Percentiles rank a stretch among this genome's conserved stretches.
These are phyloP conservation scores for Drechmeria coniospora DNA, from an alignment of 2,329 filamentous ascomycete genomes.

Conservation along the genomic window DNA sequence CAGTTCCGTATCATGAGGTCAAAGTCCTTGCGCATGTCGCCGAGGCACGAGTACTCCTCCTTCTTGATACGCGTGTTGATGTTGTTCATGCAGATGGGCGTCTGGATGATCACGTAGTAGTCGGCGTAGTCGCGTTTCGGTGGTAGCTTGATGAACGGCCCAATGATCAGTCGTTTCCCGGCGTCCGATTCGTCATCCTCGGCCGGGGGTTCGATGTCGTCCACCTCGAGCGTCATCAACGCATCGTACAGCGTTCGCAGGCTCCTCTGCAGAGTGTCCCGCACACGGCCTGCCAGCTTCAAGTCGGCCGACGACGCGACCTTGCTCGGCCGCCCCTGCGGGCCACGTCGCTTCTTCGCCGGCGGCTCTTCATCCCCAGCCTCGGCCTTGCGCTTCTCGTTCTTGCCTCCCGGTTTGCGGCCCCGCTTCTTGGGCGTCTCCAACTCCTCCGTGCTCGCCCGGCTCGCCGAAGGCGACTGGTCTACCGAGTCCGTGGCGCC, in stretches of 20 bases:
- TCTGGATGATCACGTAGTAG: slow-evolving; percentile 86
- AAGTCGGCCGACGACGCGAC: slow-evolving; percentile 17
- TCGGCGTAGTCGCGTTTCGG: slow-evolving; percentile 82
- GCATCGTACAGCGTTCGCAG: slow-evolving; percentile 63
- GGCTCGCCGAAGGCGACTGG: slow-evolving; percentile 65
- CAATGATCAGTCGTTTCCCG: slow-evolving; percentile 67
- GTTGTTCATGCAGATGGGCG: slow-evolving; percentile 90
- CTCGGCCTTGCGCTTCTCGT: slow-evolving; percentile 79
- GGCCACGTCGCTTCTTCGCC: slow-evolving; percentile 62
- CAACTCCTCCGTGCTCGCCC: slow-evolving; percentile 68
- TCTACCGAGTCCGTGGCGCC: slow-evolving; percentile 24
- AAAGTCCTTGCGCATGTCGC: slow-evolving; percentile 71
- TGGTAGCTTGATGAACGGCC: slow-evolving; percentile 83
- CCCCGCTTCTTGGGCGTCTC: slow-evolving; percentile 70
- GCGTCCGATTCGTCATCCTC: slow-evolving; percentile 43
- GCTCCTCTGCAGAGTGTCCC: slow-evolving; percentile 64
- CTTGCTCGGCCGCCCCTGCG: slow-evolving; percentile 54
- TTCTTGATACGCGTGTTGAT: slow-evolving; percentile 93
- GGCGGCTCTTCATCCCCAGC: slow-evolving; percentile 64
- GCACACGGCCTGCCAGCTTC: slow-evolving; percentile 51
- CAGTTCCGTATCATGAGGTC: slow-evolving; percentile 79
- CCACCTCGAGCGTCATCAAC: slow-evolving; percentile 72
- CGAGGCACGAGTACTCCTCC: slow-evolving; percentile 73
- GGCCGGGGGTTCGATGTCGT: slow-evolving; percentile 43
- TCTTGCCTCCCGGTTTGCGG: slow-evolving; percentile 58